phyloP scores from a whole-genome alignment of 176 grass and related monocot species.

The Juncus inflexus region DNA sequence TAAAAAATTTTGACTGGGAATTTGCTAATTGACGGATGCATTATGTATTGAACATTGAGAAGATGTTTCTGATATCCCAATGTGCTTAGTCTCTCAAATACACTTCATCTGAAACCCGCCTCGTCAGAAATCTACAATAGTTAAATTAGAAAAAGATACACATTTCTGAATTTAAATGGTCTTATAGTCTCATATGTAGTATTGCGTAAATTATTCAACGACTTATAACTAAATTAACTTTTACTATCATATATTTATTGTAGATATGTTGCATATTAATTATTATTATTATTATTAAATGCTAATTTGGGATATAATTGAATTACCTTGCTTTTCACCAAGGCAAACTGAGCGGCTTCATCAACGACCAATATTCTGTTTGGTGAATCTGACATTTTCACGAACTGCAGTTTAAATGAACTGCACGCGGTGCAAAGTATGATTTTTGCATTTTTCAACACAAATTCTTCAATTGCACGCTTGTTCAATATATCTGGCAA shows the following conservation, averaged over 20 bases:
- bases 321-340: conserved; percentile 65
- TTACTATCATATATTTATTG: too few species aligned
- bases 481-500: conserved; percentile 20
- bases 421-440: conserved; percentile 63
- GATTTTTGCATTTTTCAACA: conserved; percentile 31
- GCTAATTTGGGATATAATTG: too few species aligned
- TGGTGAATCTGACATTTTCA: not conserved
- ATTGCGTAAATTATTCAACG: not conserved
- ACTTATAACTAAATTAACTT: too few species aligned
- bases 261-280: too few species aligned
- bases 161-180: not conserved
- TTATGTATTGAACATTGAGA: conserved; percentile 65
- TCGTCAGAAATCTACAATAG: conserved; percentile 38
- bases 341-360: conserved; percentile 65
- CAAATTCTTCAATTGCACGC: conserved; percentile 22
- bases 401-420: conserved; percentile 30
- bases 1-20: conserved; percentile 59
- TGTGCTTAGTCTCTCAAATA: conserved; percentile 54
- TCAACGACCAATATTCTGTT: conserved; percentile 54
- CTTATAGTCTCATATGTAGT: not conserved
- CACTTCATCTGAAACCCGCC: conserved; percentile 52
- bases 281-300: too few species aligned
- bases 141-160: too few species aligned
- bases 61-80: conserved; percentile 68
- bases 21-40: conserved; percentile 72